A percentile compares a stretch with the other conserved stretches of the same genome.
These are phyloP conservation scores for Magnaporthiopsis incrustans DNA, from an alignment of 2,329 filamentous ascomycete genomes.

Conservation along the genomic window DNA sequence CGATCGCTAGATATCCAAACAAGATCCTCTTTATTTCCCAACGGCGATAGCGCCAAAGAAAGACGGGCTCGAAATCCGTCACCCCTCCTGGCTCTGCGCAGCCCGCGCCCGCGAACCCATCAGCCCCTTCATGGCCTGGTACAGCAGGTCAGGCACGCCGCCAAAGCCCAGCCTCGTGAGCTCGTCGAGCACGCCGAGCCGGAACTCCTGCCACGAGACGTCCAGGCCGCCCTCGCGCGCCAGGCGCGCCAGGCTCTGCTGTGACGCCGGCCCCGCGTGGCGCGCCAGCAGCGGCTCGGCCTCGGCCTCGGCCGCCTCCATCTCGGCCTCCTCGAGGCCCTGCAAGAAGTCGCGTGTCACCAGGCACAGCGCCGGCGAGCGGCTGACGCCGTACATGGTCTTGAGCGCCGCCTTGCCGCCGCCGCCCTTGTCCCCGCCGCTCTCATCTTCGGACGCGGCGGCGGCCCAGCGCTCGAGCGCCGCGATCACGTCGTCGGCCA, in stretches of 20 bases:
- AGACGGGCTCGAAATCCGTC: not conserved
- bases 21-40: too few species aligned
- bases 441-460: not conserved
- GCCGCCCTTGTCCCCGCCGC: not conserved
- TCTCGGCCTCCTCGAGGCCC: conserved; percentile 47
- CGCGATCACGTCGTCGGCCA: conserved; percentile 23
- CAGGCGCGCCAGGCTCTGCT: conserved; percentile 55
- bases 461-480: conserved; percentile 3
- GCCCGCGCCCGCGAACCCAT: conserved; percentile 28
- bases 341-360: conserved; percentile 48
- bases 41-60: not conserved
- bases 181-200: conserved; percentile 61
- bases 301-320: conserved; percentile 23
- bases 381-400: conserved; percentile 14
- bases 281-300: conserved; percentile 23
- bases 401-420: not conserved
- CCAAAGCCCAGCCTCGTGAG: conserved; percentile 55
- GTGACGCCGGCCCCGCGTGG: conserved; percentile 63
- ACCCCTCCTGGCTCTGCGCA: not conserved
- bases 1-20: too few species aligned
- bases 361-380: conserved; percentile 48
- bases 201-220: conserved; percentile 66
- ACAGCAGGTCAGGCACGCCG: conserved; percentile 66
- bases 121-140: conserved; percentile 72
- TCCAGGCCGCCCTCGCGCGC: conserved; percentile 56